Evolutionary conservation across 148 eudicot species (phyloP).

Genomic region (Silene conica): DNA sequence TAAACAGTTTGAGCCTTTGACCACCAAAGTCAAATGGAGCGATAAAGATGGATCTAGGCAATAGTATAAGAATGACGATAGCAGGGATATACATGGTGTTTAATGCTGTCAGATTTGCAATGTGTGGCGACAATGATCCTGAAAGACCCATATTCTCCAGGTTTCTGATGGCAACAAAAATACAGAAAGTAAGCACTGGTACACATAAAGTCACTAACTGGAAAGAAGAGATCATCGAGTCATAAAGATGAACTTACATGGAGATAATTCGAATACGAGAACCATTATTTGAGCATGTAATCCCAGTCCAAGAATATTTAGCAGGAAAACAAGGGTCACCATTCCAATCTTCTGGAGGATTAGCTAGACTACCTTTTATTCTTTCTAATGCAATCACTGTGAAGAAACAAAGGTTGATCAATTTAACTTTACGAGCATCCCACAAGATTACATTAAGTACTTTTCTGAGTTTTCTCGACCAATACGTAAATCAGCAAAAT

Average conservation of each 20-base stretch:
- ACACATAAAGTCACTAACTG: neutral
- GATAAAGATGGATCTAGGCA: neutral
- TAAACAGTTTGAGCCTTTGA: no score
- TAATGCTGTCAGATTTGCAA: constrained; percentile 76
- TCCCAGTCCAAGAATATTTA: constrained; percentile 86
- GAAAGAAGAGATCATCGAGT: neutral
- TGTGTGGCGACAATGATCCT: constrained; percentile 64
- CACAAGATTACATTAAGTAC: constrained; percentile 1
- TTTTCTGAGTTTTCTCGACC: no score
- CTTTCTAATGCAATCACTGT: constrained; percentile 60
- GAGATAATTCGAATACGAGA: constrained; percentile 56
- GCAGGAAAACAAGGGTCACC: constrained; percentile 97
- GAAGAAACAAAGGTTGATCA: constrained; percentile 19
- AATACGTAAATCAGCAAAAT: no score
- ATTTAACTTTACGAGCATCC: neutral
- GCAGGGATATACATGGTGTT: constrained; percentile 49
- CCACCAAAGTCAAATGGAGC: no score
- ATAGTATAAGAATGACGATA: neutral
- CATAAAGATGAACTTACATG: constrained; percentile 51
- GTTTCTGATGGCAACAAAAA: constrained; percentile 44
- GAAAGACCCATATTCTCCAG: constrained; percentile 64
- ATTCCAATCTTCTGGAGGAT: constrained; percentile 83
- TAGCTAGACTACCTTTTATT: constrained; percentile 43
- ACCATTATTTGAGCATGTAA: constrained; percentile 62
- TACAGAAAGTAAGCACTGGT: constrained; percentile 8